phyloP scores from a whole-genome alignment of 2,329 filamentous ascomycete genomes.

The Coniochaeta sp. region DNA sequence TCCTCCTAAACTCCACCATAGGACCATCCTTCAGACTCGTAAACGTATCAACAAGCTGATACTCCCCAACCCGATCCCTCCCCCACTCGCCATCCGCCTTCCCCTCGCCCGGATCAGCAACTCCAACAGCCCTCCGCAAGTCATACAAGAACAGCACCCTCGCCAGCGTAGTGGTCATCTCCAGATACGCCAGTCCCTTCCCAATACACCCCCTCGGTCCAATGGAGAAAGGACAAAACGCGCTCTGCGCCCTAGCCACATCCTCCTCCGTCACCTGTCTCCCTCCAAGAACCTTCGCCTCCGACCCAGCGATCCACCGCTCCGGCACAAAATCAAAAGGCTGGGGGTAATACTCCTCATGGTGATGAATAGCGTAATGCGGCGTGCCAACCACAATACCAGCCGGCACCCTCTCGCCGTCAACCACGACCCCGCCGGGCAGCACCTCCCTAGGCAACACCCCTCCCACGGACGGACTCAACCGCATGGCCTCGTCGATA shows the following conservation, averaged over 20 bases:
- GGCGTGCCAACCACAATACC: slow-evolving; percentile 59
- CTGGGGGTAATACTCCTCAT: slow-evolving; percentile 52
- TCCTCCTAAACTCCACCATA: slow-evolving; percentile 53
- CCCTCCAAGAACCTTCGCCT: slow-evolving; percentile 16
- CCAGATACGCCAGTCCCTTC: slow-evolving; percentile 60
- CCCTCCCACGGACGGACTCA: slow-evolving; percentile 54
- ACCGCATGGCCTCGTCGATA: slow-evolving; percentile 59
- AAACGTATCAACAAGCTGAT: slow-evolving; percentile 66
- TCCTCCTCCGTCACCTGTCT: slow-evolving; percentile 42
- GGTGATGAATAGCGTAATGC: slow-evolving; percentile 64
- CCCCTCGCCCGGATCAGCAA: slow-evolving; percentile 47
- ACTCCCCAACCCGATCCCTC: slow-evolving; percentile 51
- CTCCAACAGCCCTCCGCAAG: slow-evolving; percentile 41
- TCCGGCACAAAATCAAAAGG: slow-evolving; percentile 56
- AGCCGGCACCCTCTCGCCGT: slow-evolving; percentile 45
- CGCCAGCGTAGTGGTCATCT: slow-evolving; percentile 58
- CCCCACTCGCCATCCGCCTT: slow-evolving; percentile 42
- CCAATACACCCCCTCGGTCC: slow-evolving; percentile 67
- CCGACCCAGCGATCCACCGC: slow-evolving; percentile 52
- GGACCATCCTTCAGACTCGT: slow-evolving; percentile 67
- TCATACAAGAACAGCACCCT: slow-evolving; percentile 56
- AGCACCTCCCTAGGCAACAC: slow-evolving; percentile 54
- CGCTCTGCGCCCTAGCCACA: slow-evolving; percentile 50
- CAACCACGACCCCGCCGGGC: slow-evolving; percentile 45
- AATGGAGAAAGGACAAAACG: slow-evolving; percentile 69